Conservation (phyloP, 1,284 basidiomycete genomes). For the Vanrija sp. region DNA sequence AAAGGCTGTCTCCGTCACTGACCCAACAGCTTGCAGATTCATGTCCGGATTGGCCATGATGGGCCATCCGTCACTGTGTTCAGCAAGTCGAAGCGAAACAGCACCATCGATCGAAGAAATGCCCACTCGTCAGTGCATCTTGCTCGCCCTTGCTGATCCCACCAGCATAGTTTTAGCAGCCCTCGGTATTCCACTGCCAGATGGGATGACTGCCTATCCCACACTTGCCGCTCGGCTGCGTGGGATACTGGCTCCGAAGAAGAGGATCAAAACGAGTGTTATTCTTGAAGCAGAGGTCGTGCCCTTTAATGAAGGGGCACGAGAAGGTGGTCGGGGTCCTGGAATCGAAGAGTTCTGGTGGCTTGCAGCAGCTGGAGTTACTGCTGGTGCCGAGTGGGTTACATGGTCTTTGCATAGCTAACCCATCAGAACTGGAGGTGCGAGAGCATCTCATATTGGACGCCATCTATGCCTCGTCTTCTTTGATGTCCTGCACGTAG, state of each 20-base stretch:
- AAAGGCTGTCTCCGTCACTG: not conserved
- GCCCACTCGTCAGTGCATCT: slow-evolving; percentile 59
- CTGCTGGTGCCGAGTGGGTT: not conserved
- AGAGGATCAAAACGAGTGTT: slow-evolving; percentile 43
- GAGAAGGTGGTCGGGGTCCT: slow-evolving; percentile 36
- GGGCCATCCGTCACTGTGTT: slow-evolving; percentile 64
- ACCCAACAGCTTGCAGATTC: slow-evolving; percentile 64
- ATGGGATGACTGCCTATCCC: slow-evolving; percentile 20
- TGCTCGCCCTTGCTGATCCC: slow-evolving; percentile 5
- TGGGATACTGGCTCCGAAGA: not conserved
- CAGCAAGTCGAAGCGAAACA: slow-evolving; percentile 77
- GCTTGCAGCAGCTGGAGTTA: slow-evolving; percentile 36
- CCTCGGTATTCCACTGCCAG: slow-evolving; percentile 53
- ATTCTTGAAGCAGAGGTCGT: slow-evolving; percentile 87
- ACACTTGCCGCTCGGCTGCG: slow-evolving; percentile 6
- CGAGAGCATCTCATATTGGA: not conserved
- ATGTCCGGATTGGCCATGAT: slow-evolving; percentile 57
- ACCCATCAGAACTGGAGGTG: too few species aligned
- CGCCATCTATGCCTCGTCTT: slow-evolving; percentile 72
- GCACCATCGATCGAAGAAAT: slow-evolving; percentile 65
- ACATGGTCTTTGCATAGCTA: not conserved
- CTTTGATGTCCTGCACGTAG: slow-evolving; percentile 71
- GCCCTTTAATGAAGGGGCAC: slow-evolving; percentile 60
- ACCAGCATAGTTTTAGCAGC: slow-evolving; percentile 61
- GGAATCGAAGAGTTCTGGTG: slow-evolving; percentile 54